phyloP scores from a whole-genome alignment of 805 yeast species.

The Lipomyces spencermartinsiae region DNA sequence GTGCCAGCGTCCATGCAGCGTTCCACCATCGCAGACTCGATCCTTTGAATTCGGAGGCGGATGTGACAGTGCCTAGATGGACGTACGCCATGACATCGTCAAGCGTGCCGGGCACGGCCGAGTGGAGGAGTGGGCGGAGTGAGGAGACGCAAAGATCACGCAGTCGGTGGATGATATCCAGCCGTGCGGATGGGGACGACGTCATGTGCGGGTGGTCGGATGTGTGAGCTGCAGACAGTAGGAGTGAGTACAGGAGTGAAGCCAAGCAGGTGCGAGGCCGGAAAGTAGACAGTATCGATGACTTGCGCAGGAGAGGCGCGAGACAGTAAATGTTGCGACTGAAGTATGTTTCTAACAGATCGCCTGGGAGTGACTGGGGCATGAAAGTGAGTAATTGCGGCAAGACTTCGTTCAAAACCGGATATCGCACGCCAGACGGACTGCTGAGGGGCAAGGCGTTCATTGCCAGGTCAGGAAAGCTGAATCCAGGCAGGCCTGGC shows the following conservation, averaged over 20 bases:
- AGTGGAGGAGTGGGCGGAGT: slow-evolving; percentile 39
- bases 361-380: slow-evolving; percentile 40
- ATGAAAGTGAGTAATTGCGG: slow-evolving; percentile 33
- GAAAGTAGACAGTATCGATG: slow-evolving; percentile 38
- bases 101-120: slow-evolving; percentile 39
- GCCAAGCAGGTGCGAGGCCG: slow-evolving; percentile 39
- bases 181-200: slow-evolving; percentile 42
- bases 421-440: slow-evolving; percentile 30
- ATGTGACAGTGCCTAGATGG: slow-evolving; percentile 45
- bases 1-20: slow-evolving; percentile 43
- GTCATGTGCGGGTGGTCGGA: slow-evolving; percentile 44
- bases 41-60: slow-evolving; percentile 46
- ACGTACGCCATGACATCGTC: slow-evolving; percentile 45
- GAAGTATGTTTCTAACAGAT: slow-evolving; percentile 43
- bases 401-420: slow-evolving; percentile 39
- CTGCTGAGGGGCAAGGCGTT: slow-evolving; percentile 8
- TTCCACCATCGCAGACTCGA: slow-evolving; percentile 46
- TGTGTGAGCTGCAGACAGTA: slow-evolving; percentile 44
- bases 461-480: slow-evolving; percentile 10
- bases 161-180: slow-evolving; percentile 40
- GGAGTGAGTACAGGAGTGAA: slow-evolving; percentile 41
- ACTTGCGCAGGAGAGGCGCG: slow-evolving; percentile 41
- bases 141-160: slow-evolving; percentile 41
- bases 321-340: slow-evolving; percentile 42
- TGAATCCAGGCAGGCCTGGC: slow-evolving; percentile 22